Base-by-base conservation (phyloP, 2,329 filamentous ascomycete species). In the Periconia sp. region DNA sequence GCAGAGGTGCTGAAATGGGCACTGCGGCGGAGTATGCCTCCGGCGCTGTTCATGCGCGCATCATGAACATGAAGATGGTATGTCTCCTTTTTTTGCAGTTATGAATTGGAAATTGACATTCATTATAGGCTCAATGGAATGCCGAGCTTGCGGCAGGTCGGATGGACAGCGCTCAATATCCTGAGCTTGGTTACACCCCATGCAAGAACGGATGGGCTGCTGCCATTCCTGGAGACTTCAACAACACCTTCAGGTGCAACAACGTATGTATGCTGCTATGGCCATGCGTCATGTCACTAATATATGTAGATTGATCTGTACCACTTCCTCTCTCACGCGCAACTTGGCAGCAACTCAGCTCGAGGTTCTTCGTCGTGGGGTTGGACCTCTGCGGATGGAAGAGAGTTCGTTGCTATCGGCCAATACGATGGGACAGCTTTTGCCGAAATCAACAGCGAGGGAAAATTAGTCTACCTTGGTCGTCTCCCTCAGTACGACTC, bases 341-440 rank as follows among this genome's bases (percentile, higher is more conserved):
- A 77, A 30, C 75, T 84, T 1, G 82, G 81, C 10, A 79, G 77
- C 56, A 59, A 56, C 31, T 56, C 57, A 20, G 74, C 71, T 33
- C 69, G 71, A 42, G 75, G 75, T 14, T 74, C 70, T 3, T 74
- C 70, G 5, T 80, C 77, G 0, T 82, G 80, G 80, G 81, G 81
- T 6, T 81, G 81, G 80, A 79, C 77, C 0, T 76, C 79, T 18
- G 66, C 71, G 1, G 73, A 76, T 31, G 80, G 79, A 31, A 77
- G 80, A 14, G 81, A 83, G 57, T 82, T 83, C 52, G 75, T 78
- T 44, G 78, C 79, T 53, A 75, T 81, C 59, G 80, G 77, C 3
- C 81, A 83, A 56, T 76, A 75, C 15, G 64, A 67, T 33, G 64
- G 64, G 8, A 64, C 62, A 37, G 64, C 64, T 9, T 66, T 68